A percentile compares a stretch with the other conserved stretches of the same genome.
phyloP scores from a whole-genome alignment of 208 protist genomes.

The Trichomonas tenax region DNA sequence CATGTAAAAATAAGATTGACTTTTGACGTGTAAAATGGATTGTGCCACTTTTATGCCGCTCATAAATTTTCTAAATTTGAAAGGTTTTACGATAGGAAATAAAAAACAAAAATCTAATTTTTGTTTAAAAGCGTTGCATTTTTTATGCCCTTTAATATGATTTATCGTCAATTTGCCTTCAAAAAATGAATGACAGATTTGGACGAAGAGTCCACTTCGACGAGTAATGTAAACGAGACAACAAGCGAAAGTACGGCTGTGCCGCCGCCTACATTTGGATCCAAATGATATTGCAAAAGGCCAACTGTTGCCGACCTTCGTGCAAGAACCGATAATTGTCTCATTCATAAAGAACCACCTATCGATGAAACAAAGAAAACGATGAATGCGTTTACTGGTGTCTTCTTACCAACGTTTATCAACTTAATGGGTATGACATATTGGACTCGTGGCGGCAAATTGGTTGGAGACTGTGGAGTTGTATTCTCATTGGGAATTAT shows the following conservation, averaged over 20 bases:
- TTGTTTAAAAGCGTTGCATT: no score
- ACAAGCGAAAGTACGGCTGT: not conserved
- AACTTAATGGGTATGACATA: not conserved
- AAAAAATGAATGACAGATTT: not conserved
- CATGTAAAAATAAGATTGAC: no score
- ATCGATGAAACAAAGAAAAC: not conserved
- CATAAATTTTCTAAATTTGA: no score
- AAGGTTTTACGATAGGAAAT: no score
- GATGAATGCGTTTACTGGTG: not conserved
- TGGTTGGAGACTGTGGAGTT: not conserved
- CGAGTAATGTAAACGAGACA: not conserved
- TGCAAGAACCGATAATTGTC: not conserved
- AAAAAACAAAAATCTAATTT: no score
- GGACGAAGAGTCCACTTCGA: not conserved
- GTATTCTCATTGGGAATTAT: not conserved
- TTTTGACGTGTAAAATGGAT: no score
- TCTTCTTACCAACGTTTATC: not conserved
- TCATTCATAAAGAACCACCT: not conserved
- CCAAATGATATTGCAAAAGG: not conserved
- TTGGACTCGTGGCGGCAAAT: not conserved
- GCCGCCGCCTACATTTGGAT: not conserved
- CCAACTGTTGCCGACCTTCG: not conserved
- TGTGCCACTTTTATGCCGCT: no score
- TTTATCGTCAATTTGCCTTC: no score
- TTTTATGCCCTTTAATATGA: no score